A percentile compares a stretch with the other conserved stretches of the same genome.
These are phyloP conservation scores for Paradendryphiella salina DNA, from an alignment of 2,329 filamentous ascomycete genomes.

Conservation along the genomic window DNA sequence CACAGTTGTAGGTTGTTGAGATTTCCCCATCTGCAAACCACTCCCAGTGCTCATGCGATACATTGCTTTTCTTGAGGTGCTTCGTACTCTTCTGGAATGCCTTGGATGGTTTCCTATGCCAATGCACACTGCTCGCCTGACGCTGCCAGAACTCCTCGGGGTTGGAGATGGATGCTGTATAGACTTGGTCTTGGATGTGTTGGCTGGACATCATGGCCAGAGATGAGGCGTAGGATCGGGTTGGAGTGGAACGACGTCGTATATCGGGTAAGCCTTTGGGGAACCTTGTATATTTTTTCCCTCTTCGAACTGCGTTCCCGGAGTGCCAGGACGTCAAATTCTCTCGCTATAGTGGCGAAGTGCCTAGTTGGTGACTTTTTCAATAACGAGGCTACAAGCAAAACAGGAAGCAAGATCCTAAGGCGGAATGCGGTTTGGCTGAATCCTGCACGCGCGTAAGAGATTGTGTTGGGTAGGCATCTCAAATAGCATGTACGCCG, in stretches of 20 bases:
- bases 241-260: too few relatives aligned
- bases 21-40: slow-evolving; percentile 92
- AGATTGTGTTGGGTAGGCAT: background rate
- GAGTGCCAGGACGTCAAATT: too few relatives aligned
- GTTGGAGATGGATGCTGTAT: slow-evolving; percentile 63
- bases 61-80: slow-evolving; percentile 61
- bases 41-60: slow-evolving; percentile 75
- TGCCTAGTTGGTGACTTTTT: too few relatives aligned
- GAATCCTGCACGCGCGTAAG: background rate
- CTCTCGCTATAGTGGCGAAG: too few relatives aligned
- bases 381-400: background rate
- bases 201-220: slow-evolving; percentile 4
- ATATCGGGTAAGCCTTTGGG: background rate
- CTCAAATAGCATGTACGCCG: background rate
- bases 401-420: background rate
- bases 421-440: background rate
- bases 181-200: slow-evolving; percentile 55
- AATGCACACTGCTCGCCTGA: slow-evolving; percentile 75
- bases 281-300: too few relatives aligned
- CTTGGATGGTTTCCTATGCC: slow-evolving; percentile 74
- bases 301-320: too few relatives aligned
- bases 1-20: slow-evolving; percentile 87
- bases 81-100: slow-evolving; percentile 65
- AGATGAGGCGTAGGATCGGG: background rate
- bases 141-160: slow-evolving; percentile 74